Percentiles rank a stretch among this genome's conserved stretches.
Evolutionary conservation across 345 rosid species (phyloP).

Genomic region (Rhodomyrtus tomentosa): DNA sequence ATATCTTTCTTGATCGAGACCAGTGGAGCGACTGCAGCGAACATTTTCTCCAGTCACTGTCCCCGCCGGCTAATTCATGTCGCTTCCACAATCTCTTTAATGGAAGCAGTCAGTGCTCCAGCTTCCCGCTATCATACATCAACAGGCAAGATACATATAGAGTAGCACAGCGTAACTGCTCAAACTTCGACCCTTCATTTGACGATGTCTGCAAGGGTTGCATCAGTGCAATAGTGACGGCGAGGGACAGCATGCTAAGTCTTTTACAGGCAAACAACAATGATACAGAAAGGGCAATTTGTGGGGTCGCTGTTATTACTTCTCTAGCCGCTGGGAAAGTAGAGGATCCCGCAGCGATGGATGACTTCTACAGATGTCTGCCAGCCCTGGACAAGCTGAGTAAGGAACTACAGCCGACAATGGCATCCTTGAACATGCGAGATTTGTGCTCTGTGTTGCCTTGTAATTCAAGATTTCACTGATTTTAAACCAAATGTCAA

Average conservation of each 20-base stretch:
- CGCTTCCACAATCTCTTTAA: conserved; percentile 19
- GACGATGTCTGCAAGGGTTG: conserved; percentile 14
- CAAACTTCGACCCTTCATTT: conserved; percentile 18
- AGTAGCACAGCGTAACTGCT: conserved; percentile 10
- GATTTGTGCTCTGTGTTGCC: background rate
- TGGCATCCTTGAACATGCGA: background rate
- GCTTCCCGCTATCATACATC: conserved; percentile 8
- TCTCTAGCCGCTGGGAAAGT: conserved; percentile 21
- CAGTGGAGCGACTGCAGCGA: conserved; percentile 21
- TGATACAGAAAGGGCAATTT: conserved; percentile 6
- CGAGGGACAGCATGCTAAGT: background rate
- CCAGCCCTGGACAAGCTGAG: conserved; percentile 20
- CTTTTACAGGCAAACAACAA: background rate
- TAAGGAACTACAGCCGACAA: conserved; percentile 3
- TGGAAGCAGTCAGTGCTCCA: conserved; percentile 18
- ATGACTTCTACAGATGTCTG: conserved; percentile 37
- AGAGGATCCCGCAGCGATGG: conserved; percentile 1
- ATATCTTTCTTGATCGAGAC: conserved; percentile 16
- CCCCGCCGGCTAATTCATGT: conserved; percentile 13
- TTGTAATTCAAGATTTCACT: background rate
- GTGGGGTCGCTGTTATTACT: conserved; percentile 24
- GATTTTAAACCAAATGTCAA: background rate
- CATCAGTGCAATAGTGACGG: background rate
- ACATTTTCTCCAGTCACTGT: conserved; percentile 4
- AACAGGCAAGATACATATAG: background rate